A percentile compares a stretch with the other conserved stretches of the same genome.
Evolutionary conservation across 83 land plant species (phyloP).

Genomic region (Diphasiastrum complanatum): DNA sequence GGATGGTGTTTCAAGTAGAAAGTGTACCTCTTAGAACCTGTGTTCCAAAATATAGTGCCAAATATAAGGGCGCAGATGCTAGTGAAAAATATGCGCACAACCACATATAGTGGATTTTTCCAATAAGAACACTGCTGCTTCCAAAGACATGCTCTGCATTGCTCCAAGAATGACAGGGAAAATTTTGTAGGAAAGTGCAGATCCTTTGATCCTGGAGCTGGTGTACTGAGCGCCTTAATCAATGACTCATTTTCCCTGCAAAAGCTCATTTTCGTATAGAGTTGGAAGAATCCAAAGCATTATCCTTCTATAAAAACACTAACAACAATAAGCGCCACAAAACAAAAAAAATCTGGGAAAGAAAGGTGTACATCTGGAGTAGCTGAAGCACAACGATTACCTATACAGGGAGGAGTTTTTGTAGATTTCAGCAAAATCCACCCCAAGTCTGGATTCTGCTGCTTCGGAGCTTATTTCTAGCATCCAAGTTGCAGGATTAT

Average conservation of each 20-base stretch:
- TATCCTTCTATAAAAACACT: background rate
- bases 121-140: slow-evolving; percentile 35
- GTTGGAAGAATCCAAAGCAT: background rate
- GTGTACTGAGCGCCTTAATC: slow-evolving; percentile 29
- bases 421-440: slow-evolving; percentile 19
- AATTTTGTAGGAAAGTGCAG: slow-evolving; percentile 27
- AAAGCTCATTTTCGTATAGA: background rate
- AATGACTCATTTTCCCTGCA: slow-evolving; percentile 23
- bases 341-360: background rate
- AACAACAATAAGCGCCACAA: background rate
- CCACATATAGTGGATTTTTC: slow-evolving; percentile 30
- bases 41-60: slow-evolving; percentile 28
- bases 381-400: slow-evolving; percentile 7
- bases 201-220: slow-evolving; percentile 20
- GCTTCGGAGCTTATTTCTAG: slow-evolving; percentile 17
- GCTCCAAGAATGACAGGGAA: slow-evolving; percentile 11
- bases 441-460: slow-evolving; percentile 4
- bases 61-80: slow-evolving; percentile 21
- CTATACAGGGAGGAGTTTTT: slow-evolving; percentile 4
- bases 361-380: background rate
- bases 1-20: background rate
- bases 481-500: slow-evolving; percentile 25
- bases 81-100: slow-evolving; percentile 30
- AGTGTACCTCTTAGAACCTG: slow-evolving; percentile 17
- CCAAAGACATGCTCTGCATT: slow-evolving; percentile 30